Percentiles rank a stretch among this genome's conserved stretches.
Evolutionary conservation across 1,284 basidiomycete species (phyloP).

Genomic region (Papiliotrema fonsecae): DNA sequence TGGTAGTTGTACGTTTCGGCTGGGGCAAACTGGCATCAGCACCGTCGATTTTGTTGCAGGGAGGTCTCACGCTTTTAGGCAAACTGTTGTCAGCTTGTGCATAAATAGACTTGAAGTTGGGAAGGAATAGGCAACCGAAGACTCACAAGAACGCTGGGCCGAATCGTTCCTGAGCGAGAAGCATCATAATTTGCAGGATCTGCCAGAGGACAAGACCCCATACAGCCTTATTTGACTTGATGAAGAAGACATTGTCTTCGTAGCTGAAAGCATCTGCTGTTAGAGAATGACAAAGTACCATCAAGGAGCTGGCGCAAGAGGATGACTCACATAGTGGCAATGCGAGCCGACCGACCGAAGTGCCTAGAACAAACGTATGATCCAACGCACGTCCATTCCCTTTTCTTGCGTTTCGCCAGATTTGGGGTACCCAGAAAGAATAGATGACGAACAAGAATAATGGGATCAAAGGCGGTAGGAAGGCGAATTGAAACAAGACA

Average conservation of each 20-base stretch:
- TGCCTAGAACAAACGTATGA: constrained; percentile 70
- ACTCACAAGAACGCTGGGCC: constrained; percentile 74
- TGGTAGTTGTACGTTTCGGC: constrained; percentile 75
- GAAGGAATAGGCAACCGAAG: background rate
- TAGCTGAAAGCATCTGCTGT: constrained; percentile 71
- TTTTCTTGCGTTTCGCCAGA: constrained; percentile 66
- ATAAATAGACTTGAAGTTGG: no score
- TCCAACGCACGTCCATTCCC: constrained; percentile 66
- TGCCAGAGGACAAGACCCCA: constrained; percentile 62
- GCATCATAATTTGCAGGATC: constrained; percentile 58
- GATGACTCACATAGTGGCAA: constrained; percentile 65
- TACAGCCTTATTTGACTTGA: constrained; percentile 63
- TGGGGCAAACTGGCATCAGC: constrained; percentile 55
- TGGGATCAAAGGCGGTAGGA: constrained; percentile 65
- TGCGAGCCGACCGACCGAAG: constrained; percentile 64
- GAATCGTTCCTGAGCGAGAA: constrained; percentile 69
- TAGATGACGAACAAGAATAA: constrained; percentile 68
- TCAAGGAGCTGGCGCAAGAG: background rate
- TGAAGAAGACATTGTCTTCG: constrained; percentile 77
- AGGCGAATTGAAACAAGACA: constrained; percentile 64
- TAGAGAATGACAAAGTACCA: background rate
- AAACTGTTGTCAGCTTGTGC: constrained; percentile 17
- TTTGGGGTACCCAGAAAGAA: constrained; percentile 77
- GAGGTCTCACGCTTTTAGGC: constrained; percentile 27
- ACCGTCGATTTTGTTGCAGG: background rate